Percentiles rank a stretch among this genome's conserved stretches.
Evolutionary conservation across 768 basidiomycete species (phyloP).

Genomic region (Mycena galopus): DNA sequence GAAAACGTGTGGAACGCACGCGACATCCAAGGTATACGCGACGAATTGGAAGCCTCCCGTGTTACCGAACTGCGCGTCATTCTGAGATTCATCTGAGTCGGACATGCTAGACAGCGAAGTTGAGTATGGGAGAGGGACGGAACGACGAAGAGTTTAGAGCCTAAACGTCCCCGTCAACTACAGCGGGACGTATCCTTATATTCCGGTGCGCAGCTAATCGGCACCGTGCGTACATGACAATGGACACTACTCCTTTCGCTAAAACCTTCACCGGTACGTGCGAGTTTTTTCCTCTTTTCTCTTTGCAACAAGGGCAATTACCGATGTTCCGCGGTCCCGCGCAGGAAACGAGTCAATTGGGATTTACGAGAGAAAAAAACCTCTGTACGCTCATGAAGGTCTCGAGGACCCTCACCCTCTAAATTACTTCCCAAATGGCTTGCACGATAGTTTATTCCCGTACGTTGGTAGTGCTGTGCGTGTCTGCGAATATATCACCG

Average conservation of each 20-base stretch:
- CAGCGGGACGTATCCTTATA: background rate
- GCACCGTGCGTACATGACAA: background rate
- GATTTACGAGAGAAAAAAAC: background rate
- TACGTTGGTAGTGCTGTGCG: background rate
- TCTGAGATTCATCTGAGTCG: background rate
- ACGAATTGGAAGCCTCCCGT: slow-evolving; percentile 1
- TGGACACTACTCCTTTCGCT: background rate
- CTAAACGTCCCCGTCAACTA: background rate
- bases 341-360: background rate
- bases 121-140: background rate
- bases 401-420: background rate
- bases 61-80: background rate
- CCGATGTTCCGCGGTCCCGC: no score
- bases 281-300: background rate
- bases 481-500: background rate
- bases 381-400: background rate
- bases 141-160: background rate
- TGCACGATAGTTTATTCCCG: background rate
- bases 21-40: background rate
- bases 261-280: background rate
- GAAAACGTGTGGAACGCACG: background rate
- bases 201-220: background rate
- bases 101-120: background rate
- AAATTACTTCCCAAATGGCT: background rate
- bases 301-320: no score